Evolutionary conservation across 2,329 filamentous ascomycete species (phyloP), one percentile per base, ranked within the genome.

Genomic region (Fusarium sp.): DNA sequence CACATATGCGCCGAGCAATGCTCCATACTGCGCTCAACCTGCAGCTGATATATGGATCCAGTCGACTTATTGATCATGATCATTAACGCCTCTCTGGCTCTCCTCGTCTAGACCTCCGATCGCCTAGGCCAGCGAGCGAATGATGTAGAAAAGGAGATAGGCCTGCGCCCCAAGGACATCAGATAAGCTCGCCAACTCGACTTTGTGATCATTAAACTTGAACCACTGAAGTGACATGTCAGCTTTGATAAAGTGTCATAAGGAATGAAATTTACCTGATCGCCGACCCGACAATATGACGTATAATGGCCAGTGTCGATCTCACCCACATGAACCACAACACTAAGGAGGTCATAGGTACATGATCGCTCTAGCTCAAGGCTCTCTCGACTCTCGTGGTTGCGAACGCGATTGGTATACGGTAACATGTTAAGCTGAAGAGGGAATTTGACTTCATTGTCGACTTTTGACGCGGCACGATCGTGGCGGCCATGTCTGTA

Each of bases 241-340:
- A 75, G 65, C 23, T 59, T 7, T 41, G 19, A 27, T 33, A 10
- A 18, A 29, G 15, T 4, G 41, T 10, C 23, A 7, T 29, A n/a
- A 25, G 12, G 7, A 45, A 19, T 16, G 18, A n/a, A 27, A 52
- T 76, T 68, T 75, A 83, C 82, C 85, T 93, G 89, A 61, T 93
- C 92, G 9, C 91, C 93, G 66, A 95, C 92, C 51, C 94, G 86
- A 66, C 93, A 94, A 80, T 97, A 98, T n/a, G 92, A 93, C 63
- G 95, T 91, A 78, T 97, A 98, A 79, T 98, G 94, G 21, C 95
- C 95, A 3, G 94, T 94, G 77, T 98, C 94, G 63, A 98, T 92
- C 81, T 95, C 94, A 57, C 95, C 95, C 67, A 97, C 93, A 78
- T 98, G 95, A 42, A 97, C 95, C 27, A 98, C 92, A 6, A 97